phyloP scores from a whole-genome alignment of 352 stramenopile species.

The Phytophthora ramorum region DNA sequence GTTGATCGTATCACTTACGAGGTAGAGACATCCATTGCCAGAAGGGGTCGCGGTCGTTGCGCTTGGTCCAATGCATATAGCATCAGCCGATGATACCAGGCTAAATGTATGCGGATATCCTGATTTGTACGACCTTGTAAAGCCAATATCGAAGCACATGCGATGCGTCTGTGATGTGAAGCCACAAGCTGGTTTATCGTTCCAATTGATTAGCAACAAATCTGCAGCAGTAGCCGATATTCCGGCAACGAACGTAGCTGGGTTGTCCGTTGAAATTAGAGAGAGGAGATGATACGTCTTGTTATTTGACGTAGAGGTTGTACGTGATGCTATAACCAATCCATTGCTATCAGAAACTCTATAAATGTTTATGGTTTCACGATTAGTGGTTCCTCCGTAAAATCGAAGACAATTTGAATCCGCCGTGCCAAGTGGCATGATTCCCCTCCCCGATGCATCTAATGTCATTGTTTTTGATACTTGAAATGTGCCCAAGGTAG shows the following conservation, averaged over 20 bases:
- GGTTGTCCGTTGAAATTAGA: conserved; percentile 27
- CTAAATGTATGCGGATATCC: conserved; percentile 24
- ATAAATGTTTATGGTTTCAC: conserved; percentile 24
- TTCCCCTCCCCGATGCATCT: no score
- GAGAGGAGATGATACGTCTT: conserved; percentile 14
- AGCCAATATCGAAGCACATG: conserved; percentile 34
- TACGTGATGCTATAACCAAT: conserved; percentile 20
- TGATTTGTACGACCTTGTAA: conserved; percentile 20
- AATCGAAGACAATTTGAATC: conserved; percentile 15
- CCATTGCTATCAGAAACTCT: conserved; percentile 18
- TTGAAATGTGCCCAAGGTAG: conserved; percentile 7
- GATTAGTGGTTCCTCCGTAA: conserved; percentile 9
- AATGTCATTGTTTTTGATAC: conserved; percentile 12
- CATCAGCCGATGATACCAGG: conserved; percentile 2
- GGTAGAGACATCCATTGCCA: conserved; percentile 14
- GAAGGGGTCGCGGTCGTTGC: conserved; percentile 11
- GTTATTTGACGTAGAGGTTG: conserved; percentile 15
- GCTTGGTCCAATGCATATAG: background rate
- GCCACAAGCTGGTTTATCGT: conserved; percentile 19
- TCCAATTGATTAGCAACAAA: conserved; percentile 25
- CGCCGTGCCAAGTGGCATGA: conserved; percentile 8
- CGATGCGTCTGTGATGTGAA: conserved; percentile 28
- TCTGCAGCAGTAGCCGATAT: conserved; percentile 18
- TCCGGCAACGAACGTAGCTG: conserved; percentile 16
- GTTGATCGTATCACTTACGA: conserved; percentile 23